Conservation (phyloP, 129 eudicot species). For the Glebionis coronaria region DNA sequence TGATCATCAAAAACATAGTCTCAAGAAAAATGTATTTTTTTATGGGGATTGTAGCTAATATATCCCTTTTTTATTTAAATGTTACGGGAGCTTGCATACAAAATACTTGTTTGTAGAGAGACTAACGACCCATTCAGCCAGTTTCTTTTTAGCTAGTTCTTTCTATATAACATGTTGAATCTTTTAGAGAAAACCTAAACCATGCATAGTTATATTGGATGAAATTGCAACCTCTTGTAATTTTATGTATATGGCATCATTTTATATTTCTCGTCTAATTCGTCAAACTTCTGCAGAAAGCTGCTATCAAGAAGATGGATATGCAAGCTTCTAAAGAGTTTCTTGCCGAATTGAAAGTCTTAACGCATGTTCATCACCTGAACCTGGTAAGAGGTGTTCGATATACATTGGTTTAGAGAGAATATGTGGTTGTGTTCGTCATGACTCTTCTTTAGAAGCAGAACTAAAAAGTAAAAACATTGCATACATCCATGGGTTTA, state of each 20-base stretch:
- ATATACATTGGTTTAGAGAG: neutral
- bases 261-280: constrained; percentile 4
- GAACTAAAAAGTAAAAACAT: too few species aligned
- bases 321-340: constrained; percentile 93
- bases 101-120: constrained; percentile 31
- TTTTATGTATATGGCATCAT: constrained; percentile 3
- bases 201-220: too few species aligned
- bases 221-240: neutral
- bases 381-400: constrained; percentile 62
- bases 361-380: constrained; percentile 94
- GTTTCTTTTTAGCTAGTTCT: too few species aligned
- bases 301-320: constrained; percentile 95
- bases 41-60: too few species aligned
- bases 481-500: too few species aligned
- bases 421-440: neutral
- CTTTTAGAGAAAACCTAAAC: too few species aligned
- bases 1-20: too few species aligned
- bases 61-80: too few species aligned
- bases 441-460: too few species aligned
- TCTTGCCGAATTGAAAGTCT: constrained; percentile 82
- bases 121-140: too few species aligned
- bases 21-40: too few species aligned
- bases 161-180: too few species aligned
- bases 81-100: neutral
- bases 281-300: constrained; percentile 54